A percentile compares a stretch with the other conserved stretches of the same genome.
Evolutionary conservation across 331 rosid genomes (phyloP).

Genomic region (Arachis monticola): DNA sequence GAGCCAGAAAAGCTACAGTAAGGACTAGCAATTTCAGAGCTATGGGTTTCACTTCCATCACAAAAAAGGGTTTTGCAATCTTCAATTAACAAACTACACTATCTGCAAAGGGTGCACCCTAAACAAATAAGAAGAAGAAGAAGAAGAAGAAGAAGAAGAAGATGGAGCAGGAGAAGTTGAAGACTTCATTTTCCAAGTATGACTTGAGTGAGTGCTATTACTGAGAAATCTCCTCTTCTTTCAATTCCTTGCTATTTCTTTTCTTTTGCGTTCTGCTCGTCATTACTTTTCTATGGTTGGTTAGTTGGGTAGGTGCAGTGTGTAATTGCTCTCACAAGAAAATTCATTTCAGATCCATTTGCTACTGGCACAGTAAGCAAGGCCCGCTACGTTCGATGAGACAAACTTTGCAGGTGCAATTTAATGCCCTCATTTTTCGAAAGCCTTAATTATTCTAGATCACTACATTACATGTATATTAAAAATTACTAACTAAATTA

Average conservation of each 20-base stretch:
- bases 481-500: no score
- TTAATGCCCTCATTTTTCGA: no score
- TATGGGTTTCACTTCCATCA: constrained; percentile 32
- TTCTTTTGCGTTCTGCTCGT: neutral
- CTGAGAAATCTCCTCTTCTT: neutral
- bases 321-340: constrained; percentile 13
- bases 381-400: no score
- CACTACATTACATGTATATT: no score
- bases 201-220: neutral
- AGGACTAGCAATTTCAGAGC: constrained; percentile 32
- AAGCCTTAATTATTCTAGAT: no score
- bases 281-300: neutral
- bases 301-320: constrained; percentile 39
- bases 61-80: neutral
- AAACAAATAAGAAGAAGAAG: neutral
- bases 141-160: neutral
- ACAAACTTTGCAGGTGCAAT: no score
- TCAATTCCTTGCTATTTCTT: neutral
- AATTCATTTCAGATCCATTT: neutral
- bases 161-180: neutral
- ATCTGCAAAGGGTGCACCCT: neutral
- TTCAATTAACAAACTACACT: neutral
- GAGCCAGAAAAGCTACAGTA: constrained; percentile 22
- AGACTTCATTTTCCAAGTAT: neutral
- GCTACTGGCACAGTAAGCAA: no score